A percentile compares a stretch with the other conserved stretches of the same genome.
phyloP scores from a whole-genome alignment of 2,329 filamentous ascomycete genomes.

The Xylaria sp. region DNA sequence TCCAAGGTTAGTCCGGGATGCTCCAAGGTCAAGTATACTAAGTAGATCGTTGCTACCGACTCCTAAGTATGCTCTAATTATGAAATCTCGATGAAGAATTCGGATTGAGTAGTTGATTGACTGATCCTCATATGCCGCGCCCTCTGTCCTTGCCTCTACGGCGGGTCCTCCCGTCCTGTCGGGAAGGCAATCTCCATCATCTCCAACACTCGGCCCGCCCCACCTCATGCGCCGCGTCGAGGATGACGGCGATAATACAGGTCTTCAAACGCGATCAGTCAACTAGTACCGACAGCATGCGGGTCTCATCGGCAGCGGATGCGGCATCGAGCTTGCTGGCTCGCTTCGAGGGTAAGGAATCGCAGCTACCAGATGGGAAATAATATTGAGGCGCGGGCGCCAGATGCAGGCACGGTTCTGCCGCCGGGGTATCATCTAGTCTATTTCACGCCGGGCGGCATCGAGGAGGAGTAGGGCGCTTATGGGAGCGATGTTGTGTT shows the following conservation, averaged over 20 bases:
- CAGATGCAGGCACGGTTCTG: conserved; percentile 49
- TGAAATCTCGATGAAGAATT: too few species aligned
- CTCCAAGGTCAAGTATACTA: too few species aligned
- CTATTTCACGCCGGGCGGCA: conserved; percentile 69
- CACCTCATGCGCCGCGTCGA: not conserved
- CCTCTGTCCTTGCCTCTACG: not conserved
- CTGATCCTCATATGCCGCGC: conserved; percentile 15
- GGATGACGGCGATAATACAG: not conserved
- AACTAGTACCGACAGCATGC: too few species aligned
- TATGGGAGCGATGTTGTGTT: conserved; percentile 71
- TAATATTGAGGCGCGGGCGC: not conserved
- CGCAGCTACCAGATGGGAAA: conserved; percentile 59
- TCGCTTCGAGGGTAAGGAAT: conserved; percentile 2
- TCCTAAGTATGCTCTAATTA: too few species aligned
- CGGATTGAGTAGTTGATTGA: not conserved
- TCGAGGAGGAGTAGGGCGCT: conserved; percentile 63
- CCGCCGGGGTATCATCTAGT: conserved; percentile 70
- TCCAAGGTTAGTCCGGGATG: too few species aligned
- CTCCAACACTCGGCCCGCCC: not conserved
- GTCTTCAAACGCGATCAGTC: conserved; percentile 4
- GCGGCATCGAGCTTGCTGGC: conserved; percentile 3
- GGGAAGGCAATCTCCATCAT: not conserved
- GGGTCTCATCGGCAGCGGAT: not conserved
- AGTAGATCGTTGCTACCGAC: too few species aligned
- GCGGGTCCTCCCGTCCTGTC: not conserved